Evolutionary conservation across 2,329 filamentous ascomycete genomes (phyloP), one percentile per base, ranked within the genome.

Genomic region (Neonectria faginata): DNA sequence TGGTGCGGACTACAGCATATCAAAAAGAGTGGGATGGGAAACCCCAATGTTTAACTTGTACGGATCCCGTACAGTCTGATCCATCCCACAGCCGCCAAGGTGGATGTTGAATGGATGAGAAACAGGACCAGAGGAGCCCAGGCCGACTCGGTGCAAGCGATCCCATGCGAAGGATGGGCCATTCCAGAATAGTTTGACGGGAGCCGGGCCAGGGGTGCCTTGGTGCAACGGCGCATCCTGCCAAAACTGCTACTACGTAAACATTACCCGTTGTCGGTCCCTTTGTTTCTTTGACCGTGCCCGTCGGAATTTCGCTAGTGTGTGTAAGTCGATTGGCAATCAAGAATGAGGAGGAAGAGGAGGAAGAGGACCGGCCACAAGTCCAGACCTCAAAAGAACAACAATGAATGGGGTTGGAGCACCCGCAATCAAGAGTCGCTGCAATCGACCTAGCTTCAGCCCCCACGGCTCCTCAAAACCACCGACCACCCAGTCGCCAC

Each of bases 111-210:
- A 41, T 25, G 14, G n/a, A 39, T 27, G 44, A 22, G 20, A 20
- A 25, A 44, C 44, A 41, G 39, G 39, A n/a, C n/a, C 5, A 41
- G 16, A 10, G 20, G 25, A 25, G 6, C 25, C 16, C 47, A 33
- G n/a, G 66, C 62, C 64, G 69, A 64, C 39, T 68, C 57, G 67
- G 62, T 27, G 62, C 66, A 58, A 61, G 68, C 70, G 68, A 72
- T 65, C 52, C 33, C 33, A 36, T 36, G 33, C 12, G n/a, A 42
- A 11, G 16, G 36, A 39, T 39, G 14, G 36, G 36, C 63, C 67
- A 73, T 71, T 71, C 70, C 68, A 68, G 18, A 62, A 55, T 47
- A 62, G 51, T 53, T 60, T 36, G 14, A 52, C 52, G 61, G 56
- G 64, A 62, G 60, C 60, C 64, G 60, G 66, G 57, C 48, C 55